Conservation (phyloP, 2,329 filamentous ascomycete genomes). For the Diaporthe citriasiana region DNA sequence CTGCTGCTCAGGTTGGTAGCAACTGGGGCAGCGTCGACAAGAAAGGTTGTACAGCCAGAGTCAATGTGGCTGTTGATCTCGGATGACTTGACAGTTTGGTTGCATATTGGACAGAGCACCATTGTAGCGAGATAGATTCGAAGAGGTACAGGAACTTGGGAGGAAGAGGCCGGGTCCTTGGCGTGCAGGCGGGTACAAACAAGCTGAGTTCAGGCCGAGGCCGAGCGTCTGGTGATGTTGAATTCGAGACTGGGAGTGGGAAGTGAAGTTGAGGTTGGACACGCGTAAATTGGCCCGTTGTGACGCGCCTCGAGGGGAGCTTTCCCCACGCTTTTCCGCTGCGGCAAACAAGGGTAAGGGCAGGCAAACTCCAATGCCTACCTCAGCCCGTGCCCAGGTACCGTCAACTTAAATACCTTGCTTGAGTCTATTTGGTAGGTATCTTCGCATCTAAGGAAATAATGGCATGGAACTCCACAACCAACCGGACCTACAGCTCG, state of each 20-base stretch:
- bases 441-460: neutral
- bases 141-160: neutral
- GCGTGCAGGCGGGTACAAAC: neutral
- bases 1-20: constrained; percentile 53
- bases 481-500: neutral
- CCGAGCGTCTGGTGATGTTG: neutral
- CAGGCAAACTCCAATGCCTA: neutral
- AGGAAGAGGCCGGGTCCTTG: neutral
- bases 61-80: constrained; percentile 95
- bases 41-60: constrained; percentile 79
- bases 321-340: neutral
- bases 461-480: neutral
- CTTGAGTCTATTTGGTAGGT: neutral
- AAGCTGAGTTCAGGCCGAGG: neutral
- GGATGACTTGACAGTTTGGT: constrained; percentile 76
- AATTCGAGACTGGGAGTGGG: neutral
- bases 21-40: constrained; percentile 65
- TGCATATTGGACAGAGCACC: constrained; percentile 87
- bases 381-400: neutral
- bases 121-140: constrained; percentile 47
- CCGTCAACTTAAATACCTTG: neutral
- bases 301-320: constrained; percentile 8
- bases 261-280: neutral
- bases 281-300: constrained; percentile 29
- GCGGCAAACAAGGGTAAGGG: neutral